A percentile compares a stretch with the other conserved stretches of the same genome.
Evolutionary conservation across 495 filamentous ascomycete genomes (phyloP).

Genomic region (Lepidopterella palustris): DNA sequence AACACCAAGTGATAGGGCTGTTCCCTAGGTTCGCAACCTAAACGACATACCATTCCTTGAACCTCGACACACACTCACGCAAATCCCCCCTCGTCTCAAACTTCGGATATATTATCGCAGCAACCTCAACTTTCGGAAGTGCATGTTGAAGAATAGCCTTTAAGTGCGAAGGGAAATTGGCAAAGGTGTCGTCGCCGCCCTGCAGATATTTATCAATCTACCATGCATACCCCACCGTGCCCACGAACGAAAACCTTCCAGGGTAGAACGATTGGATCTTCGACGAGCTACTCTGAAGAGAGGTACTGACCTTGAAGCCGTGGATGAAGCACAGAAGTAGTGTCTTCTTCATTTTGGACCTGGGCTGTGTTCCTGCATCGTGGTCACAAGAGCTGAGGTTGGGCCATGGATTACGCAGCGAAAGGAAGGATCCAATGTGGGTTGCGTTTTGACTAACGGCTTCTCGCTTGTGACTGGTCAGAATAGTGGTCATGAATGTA

Average conservation of each 20-base stretch:
- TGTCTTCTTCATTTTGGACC: conserved; percentile 72
- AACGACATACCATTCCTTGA: conserved; percentile 76
- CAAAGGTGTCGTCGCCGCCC: conserved; percentile 88
- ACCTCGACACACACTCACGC: conserved; percentile 66
- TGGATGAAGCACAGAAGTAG: conserved; percentile 90
- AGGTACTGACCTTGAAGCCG: conserved; percentile 76
- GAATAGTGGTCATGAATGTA: too few species aligned
- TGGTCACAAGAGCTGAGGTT: background rate
- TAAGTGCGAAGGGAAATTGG: conserved; percentile 67
- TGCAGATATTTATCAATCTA: too few species aligned
- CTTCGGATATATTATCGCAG: conserved; percentile 71
- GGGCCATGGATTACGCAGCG: background rate
- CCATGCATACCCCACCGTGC: too few species aligned
- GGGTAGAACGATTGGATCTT: too few species aligned
- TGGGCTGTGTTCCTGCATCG: conserved; percentile 29
- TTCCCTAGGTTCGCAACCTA: too few species aligned
- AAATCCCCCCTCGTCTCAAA: conserved; percentile 91
- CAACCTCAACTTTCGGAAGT: conserved; percentile 67
- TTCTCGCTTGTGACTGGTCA: background rate
- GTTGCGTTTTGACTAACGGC: background rate
- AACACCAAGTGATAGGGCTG: too few species aligned
- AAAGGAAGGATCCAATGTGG: background rate
- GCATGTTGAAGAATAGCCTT: conserved; percentile 59
- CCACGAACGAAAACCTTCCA: too few species aligned
- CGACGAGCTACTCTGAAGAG: background rate